A percentile compares a stretch with the other conserved stretches of the same genome.
Evolutionary conservation across 148 eudicot genomes (phyloP).

Genomic region (Linanthus parryae): DNA sequence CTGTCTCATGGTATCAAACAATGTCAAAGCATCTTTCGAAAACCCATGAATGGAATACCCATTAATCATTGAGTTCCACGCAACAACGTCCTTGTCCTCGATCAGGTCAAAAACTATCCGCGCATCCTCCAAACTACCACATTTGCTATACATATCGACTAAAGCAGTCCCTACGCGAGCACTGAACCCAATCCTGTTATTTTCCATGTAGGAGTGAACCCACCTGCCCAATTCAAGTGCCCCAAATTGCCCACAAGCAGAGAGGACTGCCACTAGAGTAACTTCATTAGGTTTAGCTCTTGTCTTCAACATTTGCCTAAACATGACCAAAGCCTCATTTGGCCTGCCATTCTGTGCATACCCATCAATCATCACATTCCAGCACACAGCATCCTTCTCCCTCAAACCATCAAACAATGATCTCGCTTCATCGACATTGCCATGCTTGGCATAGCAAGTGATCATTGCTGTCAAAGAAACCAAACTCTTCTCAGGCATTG

Average conservation of each 20-base stretch:
- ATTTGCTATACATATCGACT: slow-evolving; percentile 86
- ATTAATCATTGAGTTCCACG: slow-evolving; percentile 79
- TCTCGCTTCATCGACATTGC: slow-evolving; percentile 49
- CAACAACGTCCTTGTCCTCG: slow-evolving; percentile 58
- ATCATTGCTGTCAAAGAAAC: slow-evolving; percentile 73
- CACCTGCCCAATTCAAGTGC: slow-evolving; percentile 72
- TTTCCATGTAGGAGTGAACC: slow-evolving; percentile 67
- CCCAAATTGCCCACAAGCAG: slow-evolving; percentile 87
- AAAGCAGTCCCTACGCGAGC: slow-evolving; percentile 64
- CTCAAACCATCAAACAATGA: slow-evolving; percentile 58
- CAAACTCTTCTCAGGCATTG: slow-evolving; percentile 60
- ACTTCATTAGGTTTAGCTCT: slow-evolving; percentile 49
- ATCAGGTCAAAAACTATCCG: slow-evolving; percentile 52
- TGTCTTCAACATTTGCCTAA: slow-evolving; percentile 49
- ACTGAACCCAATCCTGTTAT: slow-evolving; percentile 29
- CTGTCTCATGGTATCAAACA: slow-evolving; percentile 42
- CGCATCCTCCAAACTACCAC: slow-evolving; percentile 80
- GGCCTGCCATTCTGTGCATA: slow-evolving; percentile 61
- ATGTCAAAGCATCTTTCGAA: slow-evolving; percentile 41
- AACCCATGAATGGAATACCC: slow-evolving; percentile 85
- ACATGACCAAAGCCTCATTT: slow-evolving; percentile 51
- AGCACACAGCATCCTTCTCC: slow-evolving; percentile 72
- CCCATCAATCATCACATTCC: slow-evolving; percentile 97
- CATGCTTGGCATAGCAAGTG: slow-evolving; percentile 60
- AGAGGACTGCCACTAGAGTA: slow-evolving; percentile 54